Percentiles rank a stretch among this genome's conserved stretches.
Evolutionary conservation across 495 filamentous ascomycete species (phyloP).

Genomic region (Talaromyces trachyspermus): DNA sequence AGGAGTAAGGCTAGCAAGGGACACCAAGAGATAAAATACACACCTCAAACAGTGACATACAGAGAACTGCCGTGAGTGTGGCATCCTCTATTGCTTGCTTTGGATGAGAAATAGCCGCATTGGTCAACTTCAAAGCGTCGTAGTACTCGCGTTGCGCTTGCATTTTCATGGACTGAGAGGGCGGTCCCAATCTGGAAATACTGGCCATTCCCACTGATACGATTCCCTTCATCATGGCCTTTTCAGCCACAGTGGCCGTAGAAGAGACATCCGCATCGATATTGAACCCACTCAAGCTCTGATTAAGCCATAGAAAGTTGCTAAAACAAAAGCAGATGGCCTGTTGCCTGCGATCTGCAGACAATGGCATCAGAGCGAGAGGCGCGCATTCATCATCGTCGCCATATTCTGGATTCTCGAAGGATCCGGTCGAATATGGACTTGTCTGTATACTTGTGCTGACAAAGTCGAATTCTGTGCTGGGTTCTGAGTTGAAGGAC

Average conservation of each 20-base stretch:
- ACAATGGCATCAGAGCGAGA: background rate
- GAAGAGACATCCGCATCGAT: background rate
- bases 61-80: slow-evolving; percentile 54
- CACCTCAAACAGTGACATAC: slow-evolving; percentile 47
- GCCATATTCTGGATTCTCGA: no score
- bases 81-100: slow-evolving; percentile 51
- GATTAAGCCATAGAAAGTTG: slow-evolving; percentile 26
- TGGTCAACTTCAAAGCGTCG: slow-evolving; percentile 40
- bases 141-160: slow-evolving; percentile 41
- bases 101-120: slow-evolving; percentile 45
- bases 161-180: slow-evolving; percentile 23
- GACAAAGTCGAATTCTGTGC: no score
- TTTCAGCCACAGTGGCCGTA: background rate
- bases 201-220: slow-evolving; percentile 45
- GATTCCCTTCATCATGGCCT: slow-evolving; percentile 38
- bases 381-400: no score
- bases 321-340: slow-evolving; percentile 37
- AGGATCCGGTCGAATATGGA: no score
- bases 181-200: slow-evolving; percentile 31
- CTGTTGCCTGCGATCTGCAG: background rate
- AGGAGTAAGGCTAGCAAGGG: no score
- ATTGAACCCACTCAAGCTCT: background rate
- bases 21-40: background rate
- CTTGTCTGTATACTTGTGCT: no score
- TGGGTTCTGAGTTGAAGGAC: no score